Percentiles rank a stretch among this genome's conserved stretches.
phyloP scores from a whole-genome alignment of 306 rosid genomes.

The cucumber (Cucumis sativus) region Cucumber_9930_V3 NC_026655.2:27148501-27149000 shows the following conservation, averaged over 20 bases:
- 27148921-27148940: conserved; percentile 84
- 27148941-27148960: conserved; percentile 55
- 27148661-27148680: conserved; percentile 79
- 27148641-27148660: conserved; percentile 61
- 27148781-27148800: not conserved
- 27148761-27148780: not conserved
- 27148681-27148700: conserved; percentile 98
- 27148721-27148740: not conserved
- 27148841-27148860: conserved; percentile 92
- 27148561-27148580: conserved; percentile 6
- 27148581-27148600: conserved; percentile 91
- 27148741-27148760: not conserved
- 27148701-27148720: conserved; percentile 10
- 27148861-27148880: conserved; percentile 88
- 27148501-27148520: not conserved
- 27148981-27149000: conserved; percentile 66
- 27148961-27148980: conserved; percentile 45
- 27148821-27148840: conserved; percentile 88
- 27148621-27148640: conserved; percentile 63
- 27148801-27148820: conserved; percentile 18
- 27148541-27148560: not conserved
- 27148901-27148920: conserved; percentile 94
- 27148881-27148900: conserved; percentile 83
- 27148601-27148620: conserved; percentile 85
- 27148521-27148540: not conserved